Evolutionary conservation across 2,329 filamentous ascomycete species (phyloP).

Genomic region (Neofusicoccum ribis): DNA sequence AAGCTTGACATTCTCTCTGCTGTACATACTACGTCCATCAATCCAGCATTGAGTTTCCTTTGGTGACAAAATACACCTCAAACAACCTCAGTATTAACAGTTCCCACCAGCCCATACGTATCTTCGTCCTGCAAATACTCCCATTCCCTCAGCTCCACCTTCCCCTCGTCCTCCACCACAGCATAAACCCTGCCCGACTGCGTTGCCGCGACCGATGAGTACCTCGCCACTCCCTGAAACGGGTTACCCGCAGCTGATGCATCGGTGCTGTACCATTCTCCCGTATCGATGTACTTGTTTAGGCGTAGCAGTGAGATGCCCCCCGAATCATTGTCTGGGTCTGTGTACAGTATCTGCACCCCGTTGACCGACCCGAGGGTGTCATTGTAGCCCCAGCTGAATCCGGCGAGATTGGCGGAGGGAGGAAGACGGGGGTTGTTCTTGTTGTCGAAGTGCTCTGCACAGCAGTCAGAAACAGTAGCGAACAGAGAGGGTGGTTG

Average conservation of each 20-base stretch:
- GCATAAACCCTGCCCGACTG: not conserved
- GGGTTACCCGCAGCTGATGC: not conserved
- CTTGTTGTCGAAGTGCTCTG: not conserved
- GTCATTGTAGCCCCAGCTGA: conserved; percentile 8
- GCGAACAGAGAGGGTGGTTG: not conserved
- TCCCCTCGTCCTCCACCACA: not conserved
- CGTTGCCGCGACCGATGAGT: not conserved
- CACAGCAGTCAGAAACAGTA: not conserved
- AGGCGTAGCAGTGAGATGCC: not conserved
- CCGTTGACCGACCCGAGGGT: not conserved
- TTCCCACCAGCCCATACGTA: not conserved
- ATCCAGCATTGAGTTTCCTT: too few species aligned
- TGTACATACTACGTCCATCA: too few species aligned
- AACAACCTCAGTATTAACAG: not conserved
- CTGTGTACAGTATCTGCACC: not conserved
- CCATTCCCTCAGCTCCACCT: not conserved
- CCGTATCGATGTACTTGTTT: not conserved
- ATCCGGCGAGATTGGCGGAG: not conserved
- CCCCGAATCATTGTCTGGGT: not conserved
- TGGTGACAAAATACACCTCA: too few species aligned
- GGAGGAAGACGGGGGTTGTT: not conserved
- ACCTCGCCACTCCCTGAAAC: not conserved
- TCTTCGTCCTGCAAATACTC: not conserved
- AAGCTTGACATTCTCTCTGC: too few species aligned
- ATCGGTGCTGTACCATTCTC: not conserved